Conservation (phyloP, 257 asterid species). For the Plantago elongata region DNA sequence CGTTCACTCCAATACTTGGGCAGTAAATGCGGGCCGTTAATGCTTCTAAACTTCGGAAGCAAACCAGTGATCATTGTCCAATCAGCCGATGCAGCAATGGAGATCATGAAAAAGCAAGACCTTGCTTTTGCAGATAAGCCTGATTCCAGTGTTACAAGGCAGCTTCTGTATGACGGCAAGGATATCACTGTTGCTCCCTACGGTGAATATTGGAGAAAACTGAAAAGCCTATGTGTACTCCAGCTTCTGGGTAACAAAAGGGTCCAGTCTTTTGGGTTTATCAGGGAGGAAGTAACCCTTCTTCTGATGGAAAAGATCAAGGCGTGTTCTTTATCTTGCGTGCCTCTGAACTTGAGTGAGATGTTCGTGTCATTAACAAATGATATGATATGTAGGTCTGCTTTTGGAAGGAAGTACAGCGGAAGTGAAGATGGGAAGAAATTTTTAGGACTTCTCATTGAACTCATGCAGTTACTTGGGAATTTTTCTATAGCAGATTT, state of each 20-base stretch:
- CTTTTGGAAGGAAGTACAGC: constrained; percentile 26
- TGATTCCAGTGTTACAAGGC: not conserved
- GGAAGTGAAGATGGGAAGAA: constrained; percentile 11
- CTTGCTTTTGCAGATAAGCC: constrained; percentile 19
- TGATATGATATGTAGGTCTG: constrained; percentile 17
- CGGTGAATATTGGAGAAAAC: constrained; percentile 23
- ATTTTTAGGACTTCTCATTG: constrained; percentile 7
- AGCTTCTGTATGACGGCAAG: constrained; percentile 5
- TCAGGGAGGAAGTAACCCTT: constrained; percentile 13
- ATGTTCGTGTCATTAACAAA: constrained; percentile 15
- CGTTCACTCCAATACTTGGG: constrained; percentile 14
- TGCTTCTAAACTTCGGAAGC: constrained; percentile 25
- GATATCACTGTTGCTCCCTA: constrained; percentile 17
- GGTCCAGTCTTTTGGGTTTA: constrained; percentile 1
- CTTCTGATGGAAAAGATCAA: constrained; percentile 11
- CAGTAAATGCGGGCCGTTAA: constrained; percentile 21
- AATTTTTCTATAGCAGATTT: constrained; percentile 5
- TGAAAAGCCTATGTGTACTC: constrained; percentile 18
- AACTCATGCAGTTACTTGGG: constrained; percentile 4
- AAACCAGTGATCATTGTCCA: constrained; percentile 23
- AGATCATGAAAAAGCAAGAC: constrained; percentile 27
- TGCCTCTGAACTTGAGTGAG: constrained; percentile 23
- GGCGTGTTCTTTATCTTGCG: not conserved
- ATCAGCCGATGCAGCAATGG: constrained; percentile 24
- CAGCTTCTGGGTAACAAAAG: constrained; percentile 13